A percentile compares a stretch with the other conserved stretches of the same genome.
These are phyloP conservation scores for Neonectria coccinea DNA, from an alignment of 2,329 filamentous ascomycete species.

Conservation along the genomic window DNA sequence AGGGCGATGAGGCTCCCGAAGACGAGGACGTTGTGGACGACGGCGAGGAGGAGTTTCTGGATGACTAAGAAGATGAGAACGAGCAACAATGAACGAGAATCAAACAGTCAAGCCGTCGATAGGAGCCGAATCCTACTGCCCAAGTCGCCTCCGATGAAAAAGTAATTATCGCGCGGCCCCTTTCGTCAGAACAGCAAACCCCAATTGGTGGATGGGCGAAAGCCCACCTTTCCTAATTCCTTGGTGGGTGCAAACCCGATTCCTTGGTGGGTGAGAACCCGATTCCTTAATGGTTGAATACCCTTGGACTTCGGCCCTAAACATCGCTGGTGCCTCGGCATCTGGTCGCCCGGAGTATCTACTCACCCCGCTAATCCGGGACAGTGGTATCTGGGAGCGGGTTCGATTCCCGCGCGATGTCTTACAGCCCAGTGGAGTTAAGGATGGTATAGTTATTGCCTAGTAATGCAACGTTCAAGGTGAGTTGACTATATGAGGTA, in stretches of 20 bases:
- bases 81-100: neutral
- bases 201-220: neutral
- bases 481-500: no score
- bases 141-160: neutral
- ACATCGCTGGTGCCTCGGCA: neutral
- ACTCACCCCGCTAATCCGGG: no score
- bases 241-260: neutral
- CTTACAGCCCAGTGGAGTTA: no score
- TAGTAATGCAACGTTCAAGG: no score
- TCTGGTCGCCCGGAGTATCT: neutral
- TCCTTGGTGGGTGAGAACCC: neutral
- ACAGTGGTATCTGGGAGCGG: no score
- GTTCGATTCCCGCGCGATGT: no score
- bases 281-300: neutral
- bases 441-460: no score
- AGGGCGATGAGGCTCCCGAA: neutral
- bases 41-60: neutral
- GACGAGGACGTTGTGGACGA: neutral
- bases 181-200: neutral
- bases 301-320: neutral
- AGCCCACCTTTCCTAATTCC: neutral
- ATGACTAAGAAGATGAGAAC: neutral
- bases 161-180: neutral
- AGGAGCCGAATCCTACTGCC: neutral
- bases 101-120: neutral